Base-by-base conservation (phyloP, 2,329 filamentous ascomycete genomes). In the Aspergillus brasiliensis region DNA sequence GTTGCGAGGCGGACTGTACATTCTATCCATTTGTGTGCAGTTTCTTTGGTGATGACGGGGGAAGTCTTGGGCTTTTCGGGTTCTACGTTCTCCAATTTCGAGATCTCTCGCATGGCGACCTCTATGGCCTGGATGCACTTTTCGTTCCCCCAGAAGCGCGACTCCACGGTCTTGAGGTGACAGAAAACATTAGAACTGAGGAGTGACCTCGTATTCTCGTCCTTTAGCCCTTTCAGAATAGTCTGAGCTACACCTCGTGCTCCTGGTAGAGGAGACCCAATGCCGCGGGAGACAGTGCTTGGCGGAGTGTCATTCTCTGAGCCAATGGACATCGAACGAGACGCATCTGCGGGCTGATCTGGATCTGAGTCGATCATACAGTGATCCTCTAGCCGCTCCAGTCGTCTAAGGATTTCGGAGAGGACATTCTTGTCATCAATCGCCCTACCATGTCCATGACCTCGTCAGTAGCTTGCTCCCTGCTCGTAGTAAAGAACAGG, bases 371-470 rank as follows among this genome's bases (percentile, higher is more conserved):
- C 40, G 7, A 62, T 27, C 19, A 21, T 38, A 57, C 64, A 64
- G 21, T 65, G 64, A 5, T 65, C 60, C 21, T 66, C 64, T 3
- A 66, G 31, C 6, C 64, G 62, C 15, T 65, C 56, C 1, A 66
- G 53, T 17, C 64, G 62, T 7, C 31, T 19, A 17, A 66, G 51
- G 6, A 66, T 62, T 13, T 58, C 37, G 5, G 38, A 17, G 3
- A 66, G 57, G n/a, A 65, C 19, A 13, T 57, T 21, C 13, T 57
- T 62, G 15, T 66, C 56, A 2, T 53, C 13, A 5, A 44, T 15
- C 15, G 34, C 44, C 25, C 56, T 53, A 23, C 6, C 8, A 21
- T 10, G 40, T 3, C 7, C 19, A 10, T 11, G 17, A 25, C 38
- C 21, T 5, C 34, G 31, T 52, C 11, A 52, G 51, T 37, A 34